phyloP scores from a whole-genome alignment of 139 green algal species.

The Chlamydomonas sp. region DNA sequence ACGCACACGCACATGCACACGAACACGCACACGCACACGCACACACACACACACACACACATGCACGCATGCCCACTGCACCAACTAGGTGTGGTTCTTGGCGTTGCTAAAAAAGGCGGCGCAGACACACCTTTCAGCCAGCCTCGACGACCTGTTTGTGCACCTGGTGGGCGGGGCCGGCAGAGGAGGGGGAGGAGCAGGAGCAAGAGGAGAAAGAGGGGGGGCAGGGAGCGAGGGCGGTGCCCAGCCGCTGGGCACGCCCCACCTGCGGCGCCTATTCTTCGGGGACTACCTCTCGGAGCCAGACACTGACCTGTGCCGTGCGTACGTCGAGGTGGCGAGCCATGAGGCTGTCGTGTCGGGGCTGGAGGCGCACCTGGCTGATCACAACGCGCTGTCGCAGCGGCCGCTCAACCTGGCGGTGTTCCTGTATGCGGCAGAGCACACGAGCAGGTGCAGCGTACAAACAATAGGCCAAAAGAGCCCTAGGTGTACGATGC shows the following conservation, averaged over 20 bases:
- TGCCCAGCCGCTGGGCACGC: slow-evolving; percentile 18
- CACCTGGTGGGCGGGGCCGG: slow-evolving; percentile 11
- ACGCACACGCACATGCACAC: too few species aligned
- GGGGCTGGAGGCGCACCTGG: slow-evolving; percentile 49
- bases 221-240: background rate
- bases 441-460: slow-evolving; percentile 64
- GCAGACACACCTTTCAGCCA: slow-evolving; percentile 18
- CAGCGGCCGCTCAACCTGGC: slow-evolving; percentile 71
- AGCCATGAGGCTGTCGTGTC: background rate
- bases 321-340: background rate
- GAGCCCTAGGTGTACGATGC: too few species aligned
- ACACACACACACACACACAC: background rate
- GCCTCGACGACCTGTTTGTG: slow-evolving; percentile 33
- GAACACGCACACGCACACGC: too few species aligned
- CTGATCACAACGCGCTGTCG: slow-evolving; percentile 64
- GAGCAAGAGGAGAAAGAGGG: background rate
- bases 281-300: slow-evolving; percentile 60
- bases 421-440: slow-evolving; percentile 69
- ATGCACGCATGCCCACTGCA: slow-evolving; percentile 33
- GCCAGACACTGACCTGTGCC: slow-evolving; percentile 11
- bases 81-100: slow-evolving; percentile 45
- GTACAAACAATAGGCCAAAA: too few species aligned
- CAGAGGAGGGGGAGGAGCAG: background rate
- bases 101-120: slow-evolving; percentile 19
- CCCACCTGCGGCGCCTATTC: slow-evolving; percentile 47